Conservation (phyloP, 345 rosid species). For the Citrus hindsii region DNA sequence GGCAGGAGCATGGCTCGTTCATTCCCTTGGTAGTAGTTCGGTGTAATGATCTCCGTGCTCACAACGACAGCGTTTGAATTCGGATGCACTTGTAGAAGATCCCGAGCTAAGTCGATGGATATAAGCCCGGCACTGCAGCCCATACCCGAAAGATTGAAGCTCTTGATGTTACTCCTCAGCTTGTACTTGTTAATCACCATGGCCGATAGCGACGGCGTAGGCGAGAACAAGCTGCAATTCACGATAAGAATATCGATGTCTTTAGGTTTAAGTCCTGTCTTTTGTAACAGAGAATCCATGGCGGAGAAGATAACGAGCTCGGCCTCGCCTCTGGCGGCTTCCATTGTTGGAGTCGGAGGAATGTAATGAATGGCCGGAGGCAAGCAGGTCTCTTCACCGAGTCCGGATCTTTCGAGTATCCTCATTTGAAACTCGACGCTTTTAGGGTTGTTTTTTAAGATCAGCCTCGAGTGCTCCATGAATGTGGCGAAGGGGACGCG, state of each 20-base stretch:
- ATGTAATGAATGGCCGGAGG: slow-evolving; percentile 83
- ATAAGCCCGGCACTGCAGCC: slow-evolving; percentile 81
- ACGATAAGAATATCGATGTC: slow-evolving; percentile 64
- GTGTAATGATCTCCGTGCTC: slow-evolving; percentile 74
- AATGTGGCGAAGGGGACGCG: slow-evolving; percentile 67
- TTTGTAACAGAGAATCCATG: slow-evolving; percentile 60
- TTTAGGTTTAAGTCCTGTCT: slow-evolving; percentile 61
- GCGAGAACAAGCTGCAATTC: slow-evolving; percentile 75
- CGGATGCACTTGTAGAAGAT: slow-evolving; percentile 67
- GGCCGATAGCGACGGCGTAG: slow-evolving; percentile 72
- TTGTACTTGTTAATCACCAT: slow-evolving; percentile 78
- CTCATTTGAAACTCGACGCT: slow-evolving; percentile 69
- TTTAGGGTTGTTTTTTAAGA: slow-evolving; percentile 41
- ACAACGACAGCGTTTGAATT: slow-evolving; percentile 63
- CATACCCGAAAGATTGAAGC: slow-evolving; percentile 82
- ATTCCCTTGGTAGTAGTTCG: slow-evolving; percentile 64
- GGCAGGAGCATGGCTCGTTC: slow-evolving; percentile 81
- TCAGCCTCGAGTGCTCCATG: slow-evolving; percentile 63
- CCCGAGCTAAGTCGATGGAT: slow-evolving; percentile 66
- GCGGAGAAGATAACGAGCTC: slow-evolving; percentile 67
- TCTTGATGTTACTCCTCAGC: slow-evolving; percentile 72
- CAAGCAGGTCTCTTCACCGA: slow-evolving; percentile 76
- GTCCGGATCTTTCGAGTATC: slow-evolving; percentile 70
- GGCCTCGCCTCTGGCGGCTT: slow-evolving; percentile 58
- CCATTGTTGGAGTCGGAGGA: slow-evolving; percentile 70